Percentiles rank a stretch among this genome's conserved stretches.
phyloP scores from a whole-genome alignment of 2,329 filamentous ascomycete genomes.

The Microdochium paspali region DNA sequence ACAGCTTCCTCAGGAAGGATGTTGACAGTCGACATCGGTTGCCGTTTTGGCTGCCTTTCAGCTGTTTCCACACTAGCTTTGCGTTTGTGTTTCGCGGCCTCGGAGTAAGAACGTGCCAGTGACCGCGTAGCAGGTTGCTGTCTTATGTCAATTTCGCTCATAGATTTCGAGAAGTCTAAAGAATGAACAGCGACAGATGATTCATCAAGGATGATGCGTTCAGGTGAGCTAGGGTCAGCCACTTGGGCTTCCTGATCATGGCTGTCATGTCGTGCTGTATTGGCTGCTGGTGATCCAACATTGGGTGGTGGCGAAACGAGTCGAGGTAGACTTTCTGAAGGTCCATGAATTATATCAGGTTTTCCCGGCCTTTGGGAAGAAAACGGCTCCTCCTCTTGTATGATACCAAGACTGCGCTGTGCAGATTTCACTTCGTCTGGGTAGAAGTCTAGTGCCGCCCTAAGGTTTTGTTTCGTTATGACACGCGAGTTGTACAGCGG shows the following conservation, averaged over 20 bases:
- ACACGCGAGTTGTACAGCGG: slow-evolving; percentile 15
- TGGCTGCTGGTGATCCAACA: too few species aligned
- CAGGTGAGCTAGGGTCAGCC: background rate
- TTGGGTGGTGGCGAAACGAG: background rate
- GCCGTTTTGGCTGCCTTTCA: slow-evolving; percentile 2
- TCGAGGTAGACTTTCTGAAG: background rate
- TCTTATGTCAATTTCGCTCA: slow-evolving; percentile 6
- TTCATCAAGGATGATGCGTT: background rate
- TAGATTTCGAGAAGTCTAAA: slow-evolving; percentile 7
- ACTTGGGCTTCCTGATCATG: background rate
- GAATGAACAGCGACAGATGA: background rate
- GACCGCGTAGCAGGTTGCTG: background rate
- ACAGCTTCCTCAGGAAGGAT: background rate
- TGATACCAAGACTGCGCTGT: slow-evolving; percentile 4
- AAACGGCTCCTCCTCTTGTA: background rate
- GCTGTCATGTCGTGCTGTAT: background rate
- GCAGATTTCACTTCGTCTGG: slow-evolving; percentile 11
- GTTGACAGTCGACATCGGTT: slow-evolving; percentile 3
- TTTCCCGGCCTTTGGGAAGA: background rate
- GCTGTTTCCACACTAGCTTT: slow-evolving; percentile 8
- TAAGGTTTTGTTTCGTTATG: slow-evolving; percentile 17
- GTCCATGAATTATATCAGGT: background rate
- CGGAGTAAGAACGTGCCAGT: slow-evolving; percentile 8
- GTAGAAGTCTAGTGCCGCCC: slow-evolving; percentile 15
- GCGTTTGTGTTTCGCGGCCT: slow-evolving; percentile 7